phyloP scores from a whole-genome alignment of 2,329 filamentous ascomycete species.

The Ascocoryne sarcoides region DNA sequence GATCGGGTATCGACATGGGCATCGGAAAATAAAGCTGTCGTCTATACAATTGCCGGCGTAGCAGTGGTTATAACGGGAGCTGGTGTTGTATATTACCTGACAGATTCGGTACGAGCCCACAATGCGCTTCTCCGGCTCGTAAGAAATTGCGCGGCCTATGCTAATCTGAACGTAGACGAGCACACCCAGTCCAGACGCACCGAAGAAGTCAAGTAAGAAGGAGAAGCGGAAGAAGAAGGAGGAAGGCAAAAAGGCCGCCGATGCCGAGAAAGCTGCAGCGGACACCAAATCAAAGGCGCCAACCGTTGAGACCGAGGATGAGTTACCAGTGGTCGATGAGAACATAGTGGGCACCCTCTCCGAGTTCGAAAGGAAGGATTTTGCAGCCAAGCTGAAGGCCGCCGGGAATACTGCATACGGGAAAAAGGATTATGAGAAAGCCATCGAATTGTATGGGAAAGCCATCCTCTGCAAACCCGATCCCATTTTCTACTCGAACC shows the following conservation, averaged over 20 bases:
- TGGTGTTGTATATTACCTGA: constrained; percentile 88
- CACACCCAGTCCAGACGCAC: constrained; percentile 31
- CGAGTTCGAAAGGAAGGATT: constrained; percentile 68
- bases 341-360: constrained; percentile 41
- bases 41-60: constrained; percentile 93
- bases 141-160: not conserved
- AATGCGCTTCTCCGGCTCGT: not conserved
- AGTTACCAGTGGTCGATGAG: constrained; percentile 60
- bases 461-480: constrained; percentile 96
- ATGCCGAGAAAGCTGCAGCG: constrained; percentile 50
- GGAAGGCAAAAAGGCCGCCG: constrained; percentile 62
- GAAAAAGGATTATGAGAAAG: constrained; percentile 84
- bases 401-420: constrained; percentile 95
- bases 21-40: constrained; percentile 88
- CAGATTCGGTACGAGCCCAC: constrained; percentile 40
- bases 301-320: constrained; percentile 50
- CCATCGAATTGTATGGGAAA: constrained; percentile 91
- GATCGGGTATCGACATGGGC: constrained; percentile 87
- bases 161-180: constrained; percentile 3
- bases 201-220: constrained; percentile 78
- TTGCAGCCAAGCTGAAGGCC: constrained; percentile 85
- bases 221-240: constrained; percentile 84
- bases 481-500: constrained; percentile 97
- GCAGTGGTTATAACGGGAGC: constrained; percentile 86
- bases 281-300: constrained; percentile 38